Conservation (phyloP, 257 asterid genomes). For the Plantago elongata region DNA sequence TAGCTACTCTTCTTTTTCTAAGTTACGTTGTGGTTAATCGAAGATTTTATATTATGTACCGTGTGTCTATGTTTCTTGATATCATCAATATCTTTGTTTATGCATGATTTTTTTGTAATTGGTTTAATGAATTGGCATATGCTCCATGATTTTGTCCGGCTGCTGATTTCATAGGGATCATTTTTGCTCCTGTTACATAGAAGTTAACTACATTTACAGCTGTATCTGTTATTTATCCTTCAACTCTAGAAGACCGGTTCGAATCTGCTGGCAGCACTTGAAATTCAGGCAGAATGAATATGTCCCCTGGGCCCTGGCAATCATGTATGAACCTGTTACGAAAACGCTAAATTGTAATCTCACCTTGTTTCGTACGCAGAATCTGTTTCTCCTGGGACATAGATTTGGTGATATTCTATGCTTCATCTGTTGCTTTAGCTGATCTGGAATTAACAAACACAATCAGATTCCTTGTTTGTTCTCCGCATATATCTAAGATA, state of each 20-base stretch:
- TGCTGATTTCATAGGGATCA: not conserved
- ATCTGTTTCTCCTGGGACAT: too few species aligned
- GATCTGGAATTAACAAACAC: too few species aligned
- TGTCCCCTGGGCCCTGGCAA: too few species aligned
- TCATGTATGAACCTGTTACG: too few species aligned
- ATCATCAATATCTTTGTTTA: constrained; percentile 20
- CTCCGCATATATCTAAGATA: too few species aligned
- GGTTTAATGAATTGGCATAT: constrained; percentile 1
- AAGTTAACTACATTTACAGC: constrained; percentile 23
- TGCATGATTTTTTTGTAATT: not conserved
- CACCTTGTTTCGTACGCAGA: too few species aligned
- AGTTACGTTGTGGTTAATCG: not conserved
- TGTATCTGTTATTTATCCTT: not conserved
- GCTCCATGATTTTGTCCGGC: constrained; percentile 2
- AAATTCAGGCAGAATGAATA: too few species aligned
- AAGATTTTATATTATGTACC: not conserved
- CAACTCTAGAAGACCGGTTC: not conserved
- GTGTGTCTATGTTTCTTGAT: constrained; percentile 23
- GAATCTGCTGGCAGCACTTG: too few species aligned
- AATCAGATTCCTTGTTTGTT: too few species aligned
- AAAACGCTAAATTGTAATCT: too few species aligned
- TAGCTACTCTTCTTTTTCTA: not conserved
- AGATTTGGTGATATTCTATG: too few species aligned
- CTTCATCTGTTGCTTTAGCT: too few species aligned
- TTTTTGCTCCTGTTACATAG: constrained; percentile 18